A percentile compares a stretch with the other conserved stretches of the same genome.
Evolutionary conservation across 495 filamentous ascomycete genomes (phyloP).

Genomic region (Monascus purpureus): DNA sequence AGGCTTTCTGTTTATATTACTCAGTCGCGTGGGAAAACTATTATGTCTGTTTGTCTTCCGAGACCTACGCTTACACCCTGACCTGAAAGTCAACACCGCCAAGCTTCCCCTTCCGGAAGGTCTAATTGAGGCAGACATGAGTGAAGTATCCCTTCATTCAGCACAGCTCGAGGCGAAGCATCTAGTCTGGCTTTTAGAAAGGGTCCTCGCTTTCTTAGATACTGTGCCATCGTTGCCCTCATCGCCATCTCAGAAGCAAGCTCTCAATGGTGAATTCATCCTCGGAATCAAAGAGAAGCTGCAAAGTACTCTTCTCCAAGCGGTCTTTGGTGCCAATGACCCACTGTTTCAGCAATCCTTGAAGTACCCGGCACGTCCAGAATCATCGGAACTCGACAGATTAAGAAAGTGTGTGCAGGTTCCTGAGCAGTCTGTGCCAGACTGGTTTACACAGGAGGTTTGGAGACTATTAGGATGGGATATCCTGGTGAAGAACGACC

Average conservation of each 20-base stretch:
- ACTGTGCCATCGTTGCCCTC: neutral
- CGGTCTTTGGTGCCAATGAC: conserved; percentile 22
- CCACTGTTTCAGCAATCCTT: conserved; percentile 14
- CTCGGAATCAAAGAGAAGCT: conserved; percentile 15
- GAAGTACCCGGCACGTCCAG: conserved; percentile 10
- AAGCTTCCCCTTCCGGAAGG: conserved; percentile 18
- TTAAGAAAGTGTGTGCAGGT: neutral
- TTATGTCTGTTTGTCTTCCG: conserved; percentile 26
- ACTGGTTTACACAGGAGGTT: conserved; percentile 35
- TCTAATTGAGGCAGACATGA: conserved; percentile 9
- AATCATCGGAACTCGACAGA: conserved; percentile 5
- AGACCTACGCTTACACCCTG: conserved; percentile 12
- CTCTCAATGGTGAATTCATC: conserved; percentile 7
- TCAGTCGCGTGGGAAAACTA: conserved; percentile 22
- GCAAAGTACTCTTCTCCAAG: conserved; percentile 27
- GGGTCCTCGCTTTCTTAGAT: conserved; percentile 14
- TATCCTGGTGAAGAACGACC: conserved; percentile 8
- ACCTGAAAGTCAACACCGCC: conserved; percentile 7
- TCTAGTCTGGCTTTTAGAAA: conserved; percentile 25
- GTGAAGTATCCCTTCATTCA: conserved; percentile 8
- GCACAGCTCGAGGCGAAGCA: conserved; percentile 19
- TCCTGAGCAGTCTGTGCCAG: conserved; percentile 10
- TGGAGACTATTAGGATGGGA: conserved; percentile 40
- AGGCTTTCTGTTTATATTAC: conserved; percentile 21
- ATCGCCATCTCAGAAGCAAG: neutral